phyloP scores from a whole-genome alignment of 192 early-diverging fungal genomes.

The Mortierella hygrophila region DNA sequence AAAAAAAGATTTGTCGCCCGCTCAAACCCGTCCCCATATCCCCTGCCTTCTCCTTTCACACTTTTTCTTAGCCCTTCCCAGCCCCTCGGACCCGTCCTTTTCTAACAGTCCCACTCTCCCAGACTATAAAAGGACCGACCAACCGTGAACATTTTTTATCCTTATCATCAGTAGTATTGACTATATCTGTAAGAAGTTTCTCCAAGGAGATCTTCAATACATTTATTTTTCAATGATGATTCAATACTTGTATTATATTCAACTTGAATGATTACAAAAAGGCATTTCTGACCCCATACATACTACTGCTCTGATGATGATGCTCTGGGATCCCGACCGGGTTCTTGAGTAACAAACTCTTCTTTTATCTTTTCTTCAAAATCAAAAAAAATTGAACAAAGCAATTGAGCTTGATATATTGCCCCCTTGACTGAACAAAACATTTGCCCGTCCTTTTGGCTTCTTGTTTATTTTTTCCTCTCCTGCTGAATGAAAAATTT shows the following conservation, averaged over 20 bases:
- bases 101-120: neutral
- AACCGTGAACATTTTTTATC: neutral
- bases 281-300: neutral
- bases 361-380: neutral
- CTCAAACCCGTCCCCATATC: neutral
- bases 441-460: too few species aligned
- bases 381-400: neutral
- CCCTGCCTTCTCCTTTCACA: neutral
- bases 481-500: too few species aligned
- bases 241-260: conserved; percentile 20
- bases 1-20: neutral
- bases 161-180: conserved; percentile 10
- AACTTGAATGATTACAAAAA: conserved; percentile 21
- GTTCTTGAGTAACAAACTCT: neutral
- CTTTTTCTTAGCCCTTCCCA: neutral
- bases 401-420: neutral
- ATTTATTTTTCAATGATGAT: conserved; percentile 16
- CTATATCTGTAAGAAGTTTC: conserved; percentile 12
- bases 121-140: neutral
- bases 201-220: conserved; percentile 5
- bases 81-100: neutral
- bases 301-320: neutral
- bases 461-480: too few species aligned
- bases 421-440: neutral
- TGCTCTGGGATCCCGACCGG: neutral